These are phyloP conservation scores for Aspergillus intermedius DNA, from an alignment of 2,329 filamentous ascomycete species.

Conservation along the genomic window DNA sequence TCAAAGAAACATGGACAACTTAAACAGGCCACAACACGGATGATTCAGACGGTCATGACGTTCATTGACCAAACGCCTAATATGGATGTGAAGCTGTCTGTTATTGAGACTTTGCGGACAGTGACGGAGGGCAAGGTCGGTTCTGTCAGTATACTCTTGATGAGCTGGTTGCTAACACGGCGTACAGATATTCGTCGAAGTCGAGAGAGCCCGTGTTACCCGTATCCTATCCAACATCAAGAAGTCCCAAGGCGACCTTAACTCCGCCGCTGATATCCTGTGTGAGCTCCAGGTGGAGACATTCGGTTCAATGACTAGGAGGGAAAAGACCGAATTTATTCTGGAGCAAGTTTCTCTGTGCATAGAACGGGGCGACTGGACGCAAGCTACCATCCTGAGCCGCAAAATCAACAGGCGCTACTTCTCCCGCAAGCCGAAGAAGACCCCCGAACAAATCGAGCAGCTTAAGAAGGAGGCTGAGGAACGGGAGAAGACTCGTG, in stretches of 20 bases:
- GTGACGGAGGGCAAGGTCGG: slow-evolving; percentile 91
- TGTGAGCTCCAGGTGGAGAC: slow-evolving; percentile 98
- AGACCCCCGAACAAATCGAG: slow-evolving; percentile 79
- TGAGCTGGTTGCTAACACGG: slow-evolving; percentile 5
- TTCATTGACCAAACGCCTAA: slow-evolving; percentile 84
- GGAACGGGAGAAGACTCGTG: slow-evolving; percentile 67
- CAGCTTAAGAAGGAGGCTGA: slow-evolving; percentile 82
- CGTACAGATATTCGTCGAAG: slow-evolving; percentile 86
- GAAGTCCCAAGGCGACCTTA: slow-evolving; percentile 87
- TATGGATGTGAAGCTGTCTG: slow-evolving; percentile 78
- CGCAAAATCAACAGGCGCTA: slow-evolving; percentile 97
- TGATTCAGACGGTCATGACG: slow-evolving; percentile 93
- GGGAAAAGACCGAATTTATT: slow-evolving; percentile 99
- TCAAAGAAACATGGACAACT: slow-evolving; percentile 99
- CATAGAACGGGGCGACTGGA: slow-evolving; percentile 94
- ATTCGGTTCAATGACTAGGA: slow-evolving; percentile 93
- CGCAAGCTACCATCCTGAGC: slow-evolving; percentile 84
- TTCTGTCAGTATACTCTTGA: slow-evolving; percentile 1
- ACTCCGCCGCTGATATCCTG: slow-evolving; percentile 81
- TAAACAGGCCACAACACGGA: slow-evolving; percentile 97
- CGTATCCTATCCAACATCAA: slow-evolving; percentile 96
- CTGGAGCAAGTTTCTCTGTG: slow-evolving; percentile 89
- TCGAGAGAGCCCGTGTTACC: slow-evolving; percentile 91
- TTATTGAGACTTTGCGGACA: slow-evolving; percentile 91
- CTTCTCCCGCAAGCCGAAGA: slow-evolving; percentile 82